Evolutionary conservation across 2,329 filamentous ascomycete species (phyloP).

Genomic region (Scedosporium aurantiacum): DNA sequence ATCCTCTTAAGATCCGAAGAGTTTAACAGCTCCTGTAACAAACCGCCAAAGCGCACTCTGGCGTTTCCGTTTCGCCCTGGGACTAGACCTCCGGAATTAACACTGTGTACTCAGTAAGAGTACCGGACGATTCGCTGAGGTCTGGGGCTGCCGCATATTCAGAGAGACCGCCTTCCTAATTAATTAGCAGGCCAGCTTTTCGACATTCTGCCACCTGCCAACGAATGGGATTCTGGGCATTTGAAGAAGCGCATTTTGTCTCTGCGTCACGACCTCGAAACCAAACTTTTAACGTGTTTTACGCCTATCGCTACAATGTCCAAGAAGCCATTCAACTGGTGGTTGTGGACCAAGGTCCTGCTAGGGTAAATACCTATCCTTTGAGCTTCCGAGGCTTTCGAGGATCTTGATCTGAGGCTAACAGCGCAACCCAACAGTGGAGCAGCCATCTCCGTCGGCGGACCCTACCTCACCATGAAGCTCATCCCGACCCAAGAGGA

Average conservation of each 20-base stretch:
- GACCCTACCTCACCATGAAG: slow-evolving; percentile 73
- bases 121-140: too few species aligned
- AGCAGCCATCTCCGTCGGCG: slow-evolving; percentile 62
- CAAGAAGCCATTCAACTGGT: slow-evolving; percentile 24
- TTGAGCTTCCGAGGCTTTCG: slow-evolving; percentile 7
- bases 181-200: not conserved
- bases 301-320: not conserved
- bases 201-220: not conserved
- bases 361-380: slow-evolving; percentile 42
- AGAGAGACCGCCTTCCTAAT: not conserved
- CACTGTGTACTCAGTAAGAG: too few species aligned
- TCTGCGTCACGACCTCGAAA: not conserved
- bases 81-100: too few species aligned
- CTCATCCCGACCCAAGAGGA: slow-evolving; percentile 81
- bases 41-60: too few species aligned
- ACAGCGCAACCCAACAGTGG: slow-evolving; percentile 41
- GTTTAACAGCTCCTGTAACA: too few species aligned
- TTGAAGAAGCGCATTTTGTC: not conserved
- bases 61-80: too few species aligned
- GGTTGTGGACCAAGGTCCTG: slow-evolving; percentile 58
- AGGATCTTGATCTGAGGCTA: slow-evolving; percentile 5
- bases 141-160: not conserved
- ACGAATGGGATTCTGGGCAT: not conserved
- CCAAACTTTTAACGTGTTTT: not conserved
- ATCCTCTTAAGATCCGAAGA: not conserved